Conservation (phyloP, 805 yeast species). For the Teunomyces atbi region DNA sequence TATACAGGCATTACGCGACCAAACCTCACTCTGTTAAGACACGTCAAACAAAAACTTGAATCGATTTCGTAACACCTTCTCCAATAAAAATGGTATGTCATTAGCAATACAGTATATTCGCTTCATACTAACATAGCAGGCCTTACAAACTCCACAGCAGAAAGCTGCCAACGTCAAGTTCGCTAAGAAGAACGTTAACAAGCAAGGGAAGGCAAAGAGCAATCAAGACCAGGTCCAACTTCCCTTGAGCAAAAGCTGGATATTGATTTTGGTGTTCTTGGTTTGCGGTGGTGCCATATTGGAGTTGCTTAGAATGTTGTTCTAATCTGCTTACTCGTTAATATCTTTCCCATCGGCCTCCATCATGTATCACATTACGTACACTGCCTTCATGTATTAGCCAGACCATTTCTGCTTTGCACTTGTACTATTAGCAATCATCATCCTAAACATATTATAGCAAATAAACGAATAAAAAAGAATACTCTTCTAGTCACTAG, state of each 20-base stretch:
- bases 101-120: not conserved
- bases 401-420: not conserved
- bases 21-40: conserved; percentile 5
- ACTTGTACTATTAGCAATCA: conserved; percentile 1
- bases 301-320: conserved; percentile 58
- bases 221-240: conserved; percentile 37
- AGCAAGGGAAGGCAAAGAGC: conserved; percentile 68
- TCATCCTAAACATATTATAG: conserved; percentile 1
- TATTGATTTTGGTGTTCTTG: conserved; percentile 58
- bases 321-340: conserved; percentile 27
- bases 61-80: not conserved
- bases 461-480: conserved; percentile 1
- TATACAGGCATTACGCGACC: not conserved
- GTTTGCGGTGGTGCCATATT: conserved; percentile 81
- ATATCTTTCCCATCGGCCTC: not conserved
- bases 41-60: conserved; percentile 6
- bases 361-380: not conserved
- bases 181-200: conserved; percentile 67
- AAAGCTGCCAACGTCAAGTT: conserved; percentile 84
- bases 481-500: not conserved
- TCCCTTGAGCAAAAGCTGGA: conserved; percentile 67
- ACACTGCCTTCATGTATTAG: not conserved
- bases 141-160: conserved; percentile 81
- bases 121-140: conserved; percentile 35
- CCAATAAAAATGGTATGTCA: conserved; percentile 10